These are phyloP conservation scores for Spinellus fusiger DNA, from an alignment of 192 early-diverging fungal species.

Conservation along the genomic window DNA sequence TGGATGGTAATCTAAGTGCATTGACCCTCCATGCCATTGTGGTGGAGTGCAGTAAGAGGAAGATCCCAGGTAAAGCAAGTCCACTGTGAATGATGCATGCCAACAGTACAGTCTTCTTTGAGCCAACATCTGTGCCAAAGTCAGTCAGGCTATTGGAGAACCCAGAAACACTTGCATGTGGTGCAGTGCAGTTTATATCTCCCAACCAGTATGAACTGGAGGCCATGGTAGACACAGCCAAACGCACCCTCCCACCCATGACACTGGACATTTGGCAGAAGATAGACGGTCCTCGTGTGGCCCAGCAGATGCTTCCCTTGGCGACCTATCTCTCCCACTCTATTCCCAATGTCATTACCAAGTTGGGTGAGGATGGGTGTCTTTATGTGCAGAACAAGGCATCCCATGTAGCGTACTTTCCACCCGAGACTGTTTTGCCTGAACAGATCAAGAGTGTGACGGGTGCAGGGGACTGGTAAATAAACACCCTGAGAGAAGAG, in stretches of 20 bases:
- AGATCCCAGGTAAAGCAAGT: conserved; percentile 39
- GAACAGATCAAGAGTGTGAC: conserved; percentile 55
- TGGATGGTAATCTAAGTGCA: conserved; percentile 70
- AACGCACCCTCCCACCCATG: conserved; percentile 6
- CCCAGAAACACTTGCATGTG: conserved; percentile 30
- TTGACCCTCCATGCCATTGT: conserved; percentile 41
- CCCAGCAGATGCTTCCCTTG: conserved; percentile 10
- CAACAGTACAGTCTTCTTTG: conserved; percentile 59
- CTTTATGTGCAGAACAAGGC: conserved; percentile 21
- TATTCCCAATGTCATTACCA: conserved; percentile 58
- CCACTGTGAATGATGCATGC: background rate
- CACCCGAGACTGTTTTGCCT: conserved; percentile 19
- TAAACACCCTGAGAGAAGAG: too few relatives aligned
- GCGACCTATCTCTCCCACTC: conserved; percentile 38
- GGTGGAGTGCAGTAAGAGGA: conserved; percentile 21
- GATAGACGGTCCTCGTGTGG: conserved; percentile 9
- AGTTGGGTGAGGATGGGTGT: conserved; percentile 63
- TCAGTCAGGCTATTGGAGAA: conserved; percentile 46
- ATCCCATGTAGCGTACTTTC: conserved; percentile 26
- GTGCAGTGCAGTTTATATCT: conserved; percentile 47
- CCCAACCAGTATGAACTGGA: conserved; percentile 72
- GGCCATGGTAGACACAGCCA: conserved; percentile 43
- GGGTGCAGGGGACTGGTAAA: conserved; percentile 76
- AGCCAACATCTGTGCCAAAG: conserved; percentile 90
- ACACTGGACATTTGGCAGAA: background rate